These are phyloP conservation scores for Pseudocercospora musae DNA, from an alignment of 2,329 filamentous ascomycete genomes.

Conservation along the genomic window DNA sequence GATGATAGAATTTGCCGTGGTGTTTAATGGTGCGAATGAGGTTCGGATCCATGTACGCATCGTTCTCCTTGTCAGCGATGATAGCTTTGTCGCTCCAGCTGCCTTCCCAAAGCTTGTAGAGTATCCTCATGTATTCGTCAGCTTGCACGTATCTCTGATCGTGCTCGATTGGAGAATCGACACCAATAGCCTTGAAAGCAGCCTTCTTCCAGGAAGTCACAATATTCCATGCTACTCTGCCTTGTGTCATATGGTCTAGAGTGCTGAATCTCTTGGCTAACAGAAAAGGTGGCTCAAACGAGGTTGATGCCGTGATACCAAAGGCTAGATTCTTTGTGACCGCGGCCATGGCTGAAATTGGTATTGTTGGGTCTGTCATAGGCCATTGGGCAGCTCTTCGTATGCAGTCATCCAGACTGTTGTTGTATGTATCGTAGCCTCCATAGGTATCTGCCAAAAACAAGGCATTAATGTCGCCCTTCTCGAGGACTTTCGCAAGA, in stretches of 20 bases:
- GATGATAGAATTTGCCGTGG: slow-evolving; percentile 53
- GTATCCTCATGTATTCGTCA: slow-evolving; percentile 59
- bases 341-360: slow-evolving; percentile 64
- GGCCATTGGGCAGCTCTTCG: slow-evolving; percentile 63
- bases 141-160: slow-evolving; percentile 61
- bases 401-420: slow-evolving; percentile 43
- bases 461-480: slow-evolving; percentile 61
- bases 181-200: slow-evolving; percentile 60
- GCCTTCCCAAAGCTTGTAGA: slow-evolving; percentile 61
- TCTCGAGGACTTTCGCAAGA: slow-evolving; percentile 60
- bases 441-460: slow-evolving; percentile 66
- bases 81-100: slow-evolving; percentile 57
- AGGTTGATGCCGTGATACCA: slow-evolving; percentile 61
- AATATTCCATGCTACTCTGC: slow-evolving; percentile 64
- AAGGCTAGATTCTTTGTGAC: slow-evolving; percentile 63
- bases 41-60: slow-evolving; percentile 57
- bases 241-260: slow-evolving; percentile 60
- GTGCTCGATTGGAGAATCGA: slow-evolving; percentile 57
- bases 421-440: slow-evolving; percentile 61
- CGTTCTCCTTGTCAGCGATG: slow-evolving; percentile 50
- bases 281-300: slow-evolving; percentile 61
- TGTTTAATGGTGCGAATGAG: slow-evolving; percentile 61
- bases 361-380: slow-evolving; percentile 61
- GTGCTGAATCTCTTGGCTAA: slow-evolving; percentile 62
- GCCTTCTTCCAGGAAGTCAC: slow-evolving; percentile 63